Conservation (phyloP, 495 filamentous ascomycete species). For the Darksidea phi region DNA sequence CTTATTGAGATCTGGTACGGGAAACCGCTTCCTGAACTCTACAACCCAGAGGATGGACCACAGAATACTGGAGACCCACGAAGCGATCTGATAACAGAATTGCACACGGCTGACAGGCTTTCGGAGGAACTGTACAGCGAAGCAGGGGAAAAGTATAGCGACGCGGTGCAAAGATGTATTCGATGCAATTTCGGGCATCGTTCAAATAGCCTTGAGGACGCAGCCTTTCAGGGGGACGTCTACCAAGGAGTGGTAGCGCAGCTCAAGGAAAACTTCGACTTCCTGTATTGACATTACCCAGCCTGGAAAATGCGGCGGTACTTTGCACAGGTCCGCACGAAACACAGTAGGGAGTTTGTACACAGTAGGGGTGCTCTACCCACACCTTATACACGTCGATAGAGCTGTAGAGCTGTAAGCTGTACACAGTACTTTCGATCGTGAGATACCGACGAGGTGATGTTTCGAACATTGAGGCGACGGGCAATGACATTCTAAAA, state of each 20-base stretch:
- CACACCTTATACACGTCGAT: too few species aligned
- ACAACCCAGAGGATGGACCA: conserved; percentile 26
- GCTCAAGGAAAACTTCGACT: conserved; percentile 35
- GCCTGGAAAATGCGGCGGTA: too few species aligned
- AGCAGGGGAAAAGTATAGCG: conserved; percentile 37
- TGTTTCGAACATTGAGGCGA: too few species aligned
- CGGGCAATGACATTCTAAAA: too few species aligned
- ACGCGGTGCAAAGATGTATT: conserved; percentile 42
- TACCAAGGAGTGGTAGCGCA: conserved; percentile 36
- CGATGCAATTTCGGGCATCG: conserved; percentile 34
- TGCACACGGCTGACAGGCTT: conserved; percentile 23
- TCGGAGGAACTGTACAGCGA: conserved; percentile 33
- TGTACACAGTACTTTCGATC: too few species aligned
- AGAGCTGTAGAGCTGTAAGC: too few species aligned
- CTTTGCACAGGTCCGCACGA: too few species aligned
- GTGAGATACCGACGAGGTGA: too few species aligned
- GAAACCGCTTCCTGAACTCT: conserved; percentile 10
- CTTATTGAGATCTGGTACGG: conserved; percentile 43
- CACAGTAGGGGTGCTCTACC: too few species aligned
- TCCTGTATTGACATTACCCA: conserved; percentile 21
- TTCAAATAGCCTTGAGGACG: conserved; percentile 30
- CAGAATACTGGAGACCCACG: too few species aligned
- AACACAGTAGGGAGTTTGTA: too few species aligned
- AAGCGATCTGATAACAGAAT: conserved; percentile 22
- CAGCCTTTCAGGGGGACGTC: conserved; percentile 38